Evolutionary conservation across 164 flowering plant species (phyloP).

Genomic region (Vitis rupestris): DNA sequence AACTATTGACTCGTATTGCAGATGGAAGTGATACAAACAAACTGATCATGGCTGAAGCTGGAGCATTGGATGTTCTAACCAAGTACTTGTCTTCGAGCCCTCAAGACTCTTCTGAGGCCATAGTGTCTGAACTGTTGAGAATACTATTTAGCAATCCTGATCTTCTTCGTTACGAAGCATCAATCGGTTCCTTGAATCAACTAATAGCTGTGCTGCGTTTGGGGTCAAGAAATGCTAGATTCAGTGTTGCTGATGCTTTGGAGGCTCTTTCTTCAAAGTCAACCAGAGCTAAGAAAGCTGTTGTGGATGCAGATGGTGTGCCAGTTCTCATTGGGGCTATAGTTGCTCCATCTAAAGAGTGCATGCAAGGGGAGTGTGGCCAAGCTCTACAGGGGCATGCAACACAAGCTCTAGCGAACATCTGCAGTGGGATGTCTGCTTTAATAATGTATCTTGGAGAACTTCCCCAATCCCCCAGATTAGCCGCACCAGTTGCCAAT

Average conservation of each 20-base stretch:
- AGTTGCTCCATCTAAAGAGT: slow-evolving; percentile 92
- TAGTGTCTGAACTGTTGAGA: slow-evolving; percentile 62
- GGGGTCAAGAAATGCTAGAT: slow-evolving; percentile 75
- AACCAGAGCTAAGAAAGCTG: slow-evolving; percentile 52
- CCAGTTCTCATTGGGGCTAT: slow-evolving; percentile 72
- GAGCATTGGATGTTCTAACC: too few species aligned
- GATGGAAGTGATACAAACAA: too few species aligned
- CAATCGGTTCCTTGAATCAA: slow-evolving; percentile 34
- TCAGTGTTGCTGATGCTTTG: slow-evolving; percentile 85
- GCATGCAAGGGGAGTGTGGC: slow-evolving; percentile 72
- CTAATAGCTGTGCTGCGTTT: slow-evolving; percentile 79
- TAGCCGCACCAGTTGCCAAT: slow-evolving; percentile 83
- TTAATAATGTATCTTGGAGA: slow-evolving; percentile 75
- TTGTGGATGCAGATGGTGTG: slow-evolving; percentile 66
- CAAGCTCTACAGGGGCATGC: slow-evolving; percentile 73
- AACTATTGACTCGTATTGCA: too few species aligned
- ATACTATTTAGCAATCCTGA: slow-evolving; percentile 69
- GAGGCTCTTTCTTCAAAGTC: slow-evolving; percentile 77
- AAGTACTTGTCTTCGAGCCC: too few species aligned
- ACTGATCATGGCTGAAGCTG: too few species aligned
- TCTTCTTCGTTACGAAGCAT: slow-evolving; percentile 60
- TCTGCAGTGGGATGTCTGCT: slow-evolving; percentile 75
- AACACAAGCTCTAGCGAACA: slow-evolving; percentile 68
- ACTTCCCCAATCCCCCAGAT: slow-evolving; percentile 64
- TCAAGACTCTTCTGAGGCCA: slow-evolving; percentile 58